These are phyloP conservation scores for Penicillium nordicum DNA, from an alignment of 2,329 filamentous ascomycete genomes.

Conservation along the genomic window DNA sequence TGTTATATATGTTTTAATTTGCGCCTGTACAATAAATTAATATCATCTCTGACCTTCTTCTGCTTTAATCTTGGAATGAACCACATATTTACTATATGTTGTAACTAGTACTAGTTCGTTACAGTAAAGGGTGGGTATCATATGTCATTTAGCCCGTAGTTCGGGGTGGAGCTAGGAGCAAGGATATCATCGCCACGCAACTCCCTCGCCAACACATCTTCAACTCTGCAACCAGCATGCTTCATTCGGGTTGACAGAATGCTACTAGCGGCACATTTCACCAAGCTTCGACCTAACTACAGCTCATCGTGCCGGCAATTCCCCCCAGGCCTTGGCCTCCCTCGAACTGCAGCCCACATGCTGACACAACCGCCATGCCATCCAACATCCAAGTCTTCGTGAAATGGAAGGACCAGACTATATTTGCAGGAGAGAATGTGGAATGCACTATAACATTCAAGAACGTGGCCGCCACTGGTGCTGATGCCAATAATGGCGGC, in stretches of 20 bases:
- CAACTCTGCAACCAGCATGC: slow-evolving; percentile 18
- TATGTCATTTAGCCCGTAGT: slow-evolving; percentile 5
- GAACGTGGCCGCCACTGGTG: slow-evolving; percentile 61
- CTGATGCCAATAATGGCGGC: slow-evolving; percentile 28
- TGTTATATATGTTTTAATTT: not conserved
- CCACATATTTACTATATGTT: not conserved
- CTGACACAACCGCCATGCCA: slow-evolving; percentile 43
- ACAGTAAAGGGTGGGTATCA: not conserved
- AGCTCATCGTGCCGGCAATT: slow-evolving; percentile 8
- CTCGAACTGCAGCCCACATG: slow-evolving; percentile 26
- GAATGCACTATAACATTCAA: slow-evolving; percentile 96
- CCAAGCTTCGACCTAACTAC: slow-evolving; percentile 7
- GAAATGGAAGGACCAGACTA: slow-evolving; percentile 86
- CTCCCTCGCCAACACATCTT: slow-evolving; percentile 14
- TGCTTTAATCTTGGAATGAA: not conserved
- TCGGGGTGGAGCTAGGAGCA: slow-evolving; percentile 6
- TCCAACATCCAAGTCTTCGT: slow-evolving; percentile 93
- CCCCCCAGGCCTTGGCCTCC: slow-evolving; percentile 9
- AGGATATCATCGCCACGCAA: slow-evolving; percentile 13
- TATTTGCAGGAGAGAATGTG: slow-evolving; percentile 94
- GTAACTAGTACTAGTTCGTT: too few species aligned
- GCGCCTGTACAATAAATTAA: slow-evolving; percentile 3
- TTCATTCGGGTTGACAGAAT: slow-evolving; percentile 27
- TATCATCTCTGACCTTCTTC: not conserved
- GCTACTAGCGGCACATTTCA: slow-evolving; percentile 21